These are phyloP conservation scores for Penicillium sp. DNA, from an alignment of 2,329 filamentous ascomycete species.

Conservation along the genomic window DNA sequence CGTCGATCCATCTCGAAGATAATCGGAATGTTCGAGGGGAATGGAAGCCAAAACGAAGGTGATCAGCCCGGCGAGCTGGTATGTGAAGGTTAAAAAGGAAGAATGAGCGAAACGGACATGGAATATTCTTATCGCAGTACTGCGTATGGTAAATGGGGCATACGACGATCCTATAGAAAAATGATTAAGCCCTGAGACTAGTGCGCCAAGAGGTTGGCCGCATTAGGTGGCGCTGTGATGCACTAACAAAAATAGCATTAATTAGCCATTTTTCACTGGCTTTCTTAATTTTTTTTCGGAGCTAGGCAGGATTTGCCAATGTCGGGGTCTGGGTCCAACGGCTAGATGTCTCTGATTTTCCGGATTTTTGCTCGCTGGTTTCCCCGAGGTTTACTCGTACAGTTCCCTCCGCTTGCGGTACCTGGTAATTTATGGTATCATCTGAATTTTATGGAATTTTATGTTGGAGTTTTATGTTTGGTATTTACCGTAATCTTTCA, in stretches of 20 bases:
- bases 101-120: not conserved
- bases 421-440: not conserved
- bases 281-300: not conserved
- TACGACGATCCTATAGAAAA: not conserved
- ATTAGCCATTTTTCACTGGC: not conserved
- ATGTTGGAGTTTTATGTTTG: not conserved
- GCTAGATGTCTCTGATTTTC: not conserved
- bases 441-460: not conserved
- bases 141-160: not conserved
- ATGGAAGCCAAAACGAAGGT: constrained; percentile 18
- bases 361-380: not conserved
- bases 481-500: not conserved
- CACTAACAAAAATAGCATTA: not conserved
- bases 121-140: not conserved
- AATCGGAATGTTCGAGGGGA: constrained; percentile 12
- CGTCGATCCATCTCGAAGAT: constrained; percentile 15
- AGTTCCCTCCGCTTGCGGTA: not conserved
- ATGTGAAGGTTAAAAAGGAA: constrained; percentile 5
- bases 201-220: not conserved
- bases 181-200: not conserved
- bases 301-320: not conserved
- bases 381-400: not conserved
- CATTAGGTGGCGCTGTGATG: not conserved
- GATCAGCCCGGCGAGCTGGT: constrained; percentile 10
- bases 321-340: not conserved